A percentile compares a stretch with the other conserved stretches of the same genome.
Conservation (phyloP, 139 green algal genomes). For the Dunaliella sp. region DNA sequence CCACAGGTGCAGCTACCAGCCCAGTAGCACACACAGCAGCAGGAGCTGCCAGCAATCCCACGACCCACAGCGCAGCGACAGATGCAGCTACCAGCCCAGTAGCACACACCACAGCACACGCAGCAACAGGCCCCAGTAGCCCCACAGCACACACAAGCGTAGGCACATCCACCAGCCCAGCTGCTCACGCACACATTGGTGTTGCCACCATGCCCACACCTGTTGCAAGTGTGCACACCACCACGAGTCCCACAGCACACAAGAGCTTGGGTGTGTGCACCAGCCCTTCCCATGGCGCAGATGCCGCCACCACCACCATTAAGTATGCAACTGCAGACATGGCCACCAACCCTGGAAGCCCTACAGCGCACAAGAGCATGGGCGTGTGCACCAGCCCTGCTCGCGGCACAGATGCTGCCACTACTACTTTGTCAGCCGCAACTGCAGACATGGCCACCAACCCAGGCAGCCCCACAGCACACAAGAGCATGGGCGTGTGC, state of each 20-base stretch:
- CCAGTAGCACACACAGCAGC: not conserved
- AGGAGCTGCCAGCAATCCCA: not conserved
- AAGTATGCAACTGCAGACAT: not conserved
- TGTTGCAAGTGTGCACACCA: too few species aligned
- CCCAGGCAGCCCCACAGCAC: not conserved
- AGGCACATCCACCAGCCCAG: not conserved
- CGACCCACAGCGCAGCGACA: not conserved
- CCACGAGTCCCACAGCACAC: not conserved
- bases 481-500: not conserved
- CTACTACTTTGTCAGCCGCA: too few species aligned
- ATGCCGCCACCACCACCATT: not conserved
- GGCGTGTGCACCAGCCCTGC: not conserved
- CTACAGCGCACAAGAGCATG: not conserved
- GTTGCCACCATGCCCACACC: too few species aligned
- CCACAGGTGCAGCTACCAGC: not conserved
- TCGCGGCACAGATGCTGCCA: too few species aligned
- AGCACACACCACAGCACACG: not conserved
- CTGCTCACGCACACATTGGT: too few species aligned
- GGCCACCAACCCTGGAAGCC: not conserved
- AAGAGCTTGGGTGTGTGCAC: not conserved
- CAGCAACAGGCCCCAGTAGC: not conserved
- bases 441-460: not conserved
- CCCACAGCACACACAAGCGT: not conserved
- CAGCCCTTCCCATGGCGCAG: not conserved
- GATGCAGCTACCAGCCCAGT: not conserved